These are phyloP conservation scores for Ophiostoma perfectum DNA, from an alignment of 2,329 filamentous ascomycete species.

Conservation along the genomic window DNA sequence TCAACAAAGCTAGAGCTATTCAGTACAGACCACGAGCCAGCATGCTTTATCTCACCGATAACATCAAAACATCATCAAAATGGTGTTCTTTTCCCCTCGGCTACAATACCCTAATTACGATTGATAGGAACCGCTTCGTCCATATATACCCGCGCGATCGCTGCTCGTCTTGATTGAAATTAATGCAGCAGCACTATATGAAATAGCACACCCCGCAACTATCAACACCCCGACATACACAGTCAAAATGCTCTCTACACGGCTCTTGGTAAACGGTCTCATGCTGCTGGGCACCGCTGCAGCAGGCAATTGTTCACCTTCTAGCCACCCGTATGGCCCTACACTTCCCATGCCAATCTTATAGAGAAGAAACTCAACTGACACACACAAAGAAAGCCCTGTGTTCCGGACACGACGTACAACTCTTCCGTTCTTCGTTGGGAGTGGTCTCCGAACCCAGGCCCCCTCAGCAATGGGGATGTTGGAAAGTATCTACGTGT, in stretches of 20 bases:
- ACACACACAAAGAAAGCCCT: constrained; percentile 2
- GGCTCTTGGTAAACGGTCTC: neutral
- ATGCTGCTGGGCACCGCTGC: neutral
- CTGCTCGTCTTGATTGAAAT: too few relatives aligned
- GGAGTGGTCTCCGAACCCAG: constrained; percentile 7
- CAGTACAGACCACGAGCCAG: too few relatives aligned
- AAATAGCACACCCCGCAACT: too few relatives aligned
- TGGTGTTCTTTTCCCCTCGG: neutral
- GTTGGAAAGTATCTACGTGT: constrained; percentile 9
- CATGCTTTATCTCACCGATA: neutral
- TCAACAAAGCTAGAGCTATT: neutral
- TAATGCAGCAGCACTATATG: too few relatives aligned
- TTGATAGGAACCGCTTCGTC: neutral
- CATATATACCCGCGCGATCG: too few relatives aligned
- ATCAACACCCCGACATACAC: neutral
- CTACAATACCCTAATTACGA: neutral
- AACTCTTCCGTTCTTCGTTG: constrained; percentile 12
- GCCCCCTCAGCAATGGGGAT: constrained; percentile 2
- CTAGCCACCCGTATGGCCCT: neutral
- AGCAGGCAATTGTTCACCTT: neutral
- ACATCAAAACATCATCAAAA: neutral
- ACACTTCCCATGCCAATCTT: neutral
- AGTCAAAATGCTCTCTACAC: neutral
- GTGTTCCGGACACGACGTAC: neutral
- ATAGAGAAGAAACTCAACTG: neutral